Percentiles rank a stretch among this genome's conserved stretches.
Conservation (phyloP, 1,139 yeast species). For the Suhomyces bribrorum region DNA sequence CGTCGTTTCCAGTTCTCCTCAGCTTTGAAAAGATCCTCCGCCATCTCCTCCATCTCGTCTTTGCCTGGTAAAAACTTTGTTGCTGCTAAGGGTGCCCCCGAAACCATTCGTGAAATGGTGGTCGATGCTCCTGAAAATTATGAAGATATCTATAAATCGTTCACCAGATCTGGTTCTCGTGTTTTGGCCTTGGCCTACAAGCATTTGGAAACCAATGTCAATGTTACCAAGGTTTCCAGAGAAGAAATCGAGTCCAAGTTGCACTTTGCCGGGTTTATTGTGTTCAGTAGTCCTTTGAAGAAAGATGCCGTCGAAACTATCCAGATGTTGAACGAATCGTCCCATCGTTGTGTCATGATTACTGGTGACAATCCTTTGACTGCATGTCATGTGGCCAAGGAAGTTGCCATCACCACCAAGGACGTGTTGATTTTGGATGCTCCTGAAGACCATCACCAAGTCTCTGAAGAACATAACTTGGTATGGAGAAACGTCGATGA, state of each 20-base stretch:
- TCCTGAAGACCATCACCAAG: conserved; percentile 65
- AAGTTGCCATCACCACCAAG: conserved; percentile 79
- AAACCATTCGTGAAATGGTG: conserved; percentile 82
- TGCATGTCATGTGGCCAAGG: conserved; percentile 96
- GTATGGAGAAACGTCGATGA: conserved; percentile 89
- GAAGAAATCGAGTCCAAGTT: conserved; percentile 74
- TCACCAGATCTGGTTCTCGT: conserved; percentile 94
- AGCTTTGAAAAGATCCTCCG: conserved; percentile 91
- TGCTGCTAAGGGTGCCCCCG: conserved; percentile 99
- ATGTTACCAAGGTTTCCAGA: conserved; percentile 61
- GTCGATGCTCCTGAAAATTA: conserved; percentile 70
- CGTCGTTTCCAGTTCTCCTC: conserved; percentile 98
- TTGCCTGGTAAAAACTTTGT: conserved; percentile 62
- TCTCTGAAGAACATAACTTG: conserved; percentile 56
- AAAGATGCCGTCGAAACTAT: conserved; percentile 89
- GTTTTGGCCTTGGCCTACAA: conserved; percentile 93
- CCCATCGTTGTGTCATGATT: conserved; percentile 95
- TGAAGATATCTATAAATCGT: conserved; percentile 84
- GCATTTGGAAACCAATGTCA: conserved; percentile 54
- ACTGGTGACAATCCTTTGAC: conserved; percentile 99
- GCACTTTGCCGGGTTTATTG: conserved; percentile 87
- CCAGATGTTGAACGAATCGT: conserved; percentile 88
- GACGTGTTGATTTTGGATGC: conserved; percentile 86
- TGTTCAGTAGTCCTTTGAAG: conserved; percentile 96
- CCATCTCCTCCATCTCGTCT: conserved; percentile 67